Base-by-base conservation (phyloP, 2,329 filamentous ascomycete genomes). In the Orbilia blumenaviensis region DNA sequence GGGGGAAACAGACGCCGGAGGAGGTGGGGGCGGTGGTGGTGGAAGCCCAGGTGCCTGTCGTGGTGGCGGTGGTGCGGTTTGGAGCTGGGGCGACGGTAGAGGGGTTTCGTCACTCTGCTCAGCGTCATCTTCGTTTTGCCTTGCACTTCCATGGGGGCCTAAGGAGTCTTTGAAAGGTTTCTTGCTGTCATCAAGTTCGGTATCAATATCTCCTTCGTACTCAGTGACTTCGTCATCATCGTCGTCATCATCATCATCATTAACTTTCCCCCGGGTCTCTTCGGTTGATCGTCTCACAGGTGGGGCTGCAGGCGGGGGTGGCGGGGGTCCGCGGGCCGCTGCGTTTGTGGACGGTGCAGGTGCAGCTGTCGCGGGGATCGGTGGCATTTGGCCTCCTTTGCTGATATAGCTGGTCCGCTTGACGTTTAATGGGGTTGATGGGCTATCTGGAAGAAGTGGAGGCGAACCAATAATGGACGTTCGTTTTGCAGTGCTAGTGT, bases 201-300 rank as follows among this genome's bases (percentile, higher is more conserved):
- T 98, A 80, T 98, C 95, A 82, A 98, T 98, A 81, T 98, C 95
- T 5, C 94, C 95, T 81, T 99, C 95, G 81, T 98, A 98, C 81
- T 97, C 94, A 0, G 93, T 96, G 34, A 93, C 87, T 80, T 96
- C 93, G 73, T 91, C 92, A 73, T 91, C 90, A 25, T 89, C 90
- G 12, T 90, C 90, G 42, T 87, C 84, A 16, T 84, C 87, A 76
- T 84, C 85, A 69, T 27, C 21, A 84, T 82, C 8, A n/a, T n/a
- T n/a, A n/a, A n/a, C n/a, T n/a, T n/a, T n/a, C 81, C 79, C 48
- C 4, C 60, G 62, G 12, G 36, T 14, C 38, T 62, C 69, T 21
- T 75, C 69, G 7, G 44, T 50, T 21, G 69, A 72, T 84, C 63
- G 85, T 86, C 78, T 90, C 88, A 54, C 85, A 84, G 85, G 77